Evolutionary conservation across 768 basidiomycete genomes (phyloP), one percentile per base, ranked within the genome.

Genomic region (Mycena albidolilacea): DNA sequence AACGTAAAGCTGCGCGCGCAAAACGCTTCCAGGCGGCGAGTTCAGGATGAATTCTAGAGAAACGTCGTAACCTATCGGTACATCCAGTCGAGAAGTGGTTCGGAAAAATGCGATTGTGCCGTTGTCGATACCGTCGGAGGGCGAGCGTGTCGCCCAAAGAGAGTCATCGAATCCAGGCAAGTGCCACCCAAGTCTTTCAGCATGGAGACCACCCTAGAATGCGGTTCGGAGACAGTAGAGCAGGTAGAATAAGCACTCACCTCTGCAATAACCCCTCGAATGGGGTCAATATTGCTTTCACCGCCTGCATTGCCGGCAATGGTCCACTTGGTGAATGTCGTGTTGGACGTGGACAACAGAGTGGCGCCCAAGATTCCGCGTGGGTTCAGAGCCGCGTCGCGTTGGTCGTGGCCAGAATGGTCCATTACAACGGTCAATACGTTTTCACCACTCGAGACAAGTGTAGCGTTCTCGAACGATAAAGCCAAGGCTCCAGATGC

Each of bases 61-160:
- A 21, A 85, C 81, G 69, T 91, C 90, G 38, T 83, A 82, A 10
- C 82, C 85, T n/a, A 72, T 73, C 0, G 88, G 85, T 17, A 90
- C 77, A 46, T 81, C 70, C 41, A 91, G 82, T 30, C 85, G 78
- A 67, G 90, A 87, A 0, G 84, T 87, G 9, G 89, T 89, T 64
- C 87, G 83, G 79, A 90, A 91, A 79, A 91, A 90, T 9, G 90
- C 90, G 30, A 90, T 83, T 37, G 89, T 61, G 15, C 71, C 76
- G 30, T 73, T 67, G 4, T 73, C 71, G 23, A 82, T 52, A 17
- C 81, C 81, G 1, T 76, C 67, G 7, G 66, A 38, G 3, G 79
- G 72, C 5, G 70, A 35, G 21, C 78, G 70, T 30, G 55, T 44
- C 23, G 70, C 66, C 82, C 82, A 83, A 2, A 46, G 30, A 8